phyloP scores from a whole-genome alignment of 2,329 filamentous ascomycete genomes.

The Claviceps monticola region DNA sequence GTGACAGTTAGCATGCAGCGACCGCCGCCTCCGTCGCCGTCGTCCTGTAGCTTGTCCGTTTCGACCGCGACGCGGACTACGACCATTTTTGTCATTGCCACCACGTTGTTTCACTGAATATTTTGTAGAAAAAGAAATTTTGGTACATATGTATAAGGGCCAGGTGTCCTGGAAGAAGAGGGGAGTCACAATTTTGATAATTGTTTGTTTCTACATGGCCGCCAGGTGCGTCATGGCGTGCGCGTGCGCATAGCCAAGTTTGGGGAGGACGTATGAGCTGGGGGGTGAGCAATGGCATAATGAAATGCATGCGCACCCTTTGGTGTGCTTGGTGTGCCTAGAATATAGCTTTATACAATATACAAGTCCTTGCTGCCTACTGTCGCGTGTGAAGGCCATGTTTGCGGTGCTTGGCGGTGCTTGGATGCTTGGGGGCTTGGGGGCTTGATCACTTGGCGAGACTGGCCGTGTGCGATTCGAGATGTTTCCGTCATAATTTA shows the following conservation, averaged over 20 bases:
- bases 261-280: neutral
- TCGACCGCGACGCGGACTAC: slow-evolving; percentile 10
- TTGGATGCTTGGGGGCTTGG: too few relatives aligned
- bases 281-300: neutral
- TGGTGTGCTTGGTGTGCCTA: neutral
- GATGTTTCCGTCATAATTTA: too few relatives aligned
- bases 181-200: neutral
- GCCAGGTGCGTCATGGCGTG: neutral
- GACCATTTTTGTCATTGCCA: slow-evolving; percentile 10
- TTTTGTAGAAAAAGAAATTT: slow-evolving; percentile 5
- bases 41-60: slow-evolving; percentile 3
- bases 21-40: neutral
- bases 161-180: neutral
- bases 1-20: neutral
- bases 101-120: slow-evolving; percentile 8
- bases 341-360: slow-evolving; percentile 1
- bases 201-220: neutral
- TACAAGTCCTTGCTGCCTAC: neutral
- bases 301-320: neutral
- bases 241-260: neutral
- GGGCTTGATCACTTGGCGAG: too few relatives aligned
- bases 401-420: neutral
- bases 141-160: slow-evolving; percentile 9
- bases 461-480: too few relatives aligned
- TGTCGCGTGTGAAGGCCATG: neutral